Conservation (phyloP, 2,329 filamentous ascomycete genomes). For the Apiospora saccharicola region DNA sequence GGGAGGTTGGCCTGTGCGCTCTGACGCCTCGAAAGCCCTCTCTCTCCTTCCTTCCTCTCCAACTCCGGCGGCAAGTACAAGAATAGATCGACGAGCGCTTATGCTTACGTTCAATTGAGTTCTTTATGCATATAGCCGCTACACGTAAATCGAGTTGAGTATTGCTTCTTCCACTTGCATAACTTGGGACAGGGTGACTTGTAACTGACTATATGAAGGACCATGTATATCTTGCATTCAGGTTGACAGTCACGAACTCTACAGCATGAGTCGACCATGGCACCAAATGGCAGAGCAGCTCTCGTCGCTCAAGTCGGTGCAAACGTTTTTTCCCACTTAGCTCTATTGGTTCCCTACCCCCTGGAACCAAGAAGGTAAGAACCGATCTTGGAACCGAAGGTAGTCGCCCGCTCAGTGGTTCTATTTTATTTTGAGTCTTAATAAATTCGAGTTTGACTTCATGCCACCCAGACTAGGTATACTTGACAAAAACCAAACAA, state of each 20-base stretch:
- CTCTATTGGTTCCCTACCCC: background rate
- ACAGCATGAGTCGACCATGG: too few species aligned
- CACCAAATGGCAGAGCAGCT: background rate
- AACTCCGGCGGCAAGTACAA: background rate
- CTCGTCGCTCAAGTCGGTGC: background rate
- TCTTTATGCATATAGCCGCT: background rate
- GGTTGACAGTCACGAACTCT: background rate
- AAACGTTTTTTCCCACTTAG: background rate
- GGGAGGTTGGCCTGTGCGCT: conserved; percentile 3
- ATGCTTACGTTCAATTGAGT: too few species aligned
- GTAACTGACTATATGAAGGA: background rate
- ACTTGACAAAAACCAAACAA: background rate
- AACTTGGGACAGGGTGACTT: background rate
- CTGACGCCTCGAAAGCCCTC: conserved; percentile 15
- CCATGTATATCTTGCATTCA: background rate
- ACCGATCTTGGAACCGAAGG: background rate
- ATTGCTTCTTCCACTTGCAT: background rate
- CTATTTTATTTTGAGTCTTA: background rate
- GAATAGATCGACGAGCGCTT: background rate
- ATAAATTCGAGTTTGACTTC: background rate
- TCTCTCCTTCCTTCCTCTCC: background rate
- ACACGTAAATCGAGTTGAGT: background rate
- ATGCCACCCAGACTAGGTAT: background rate
- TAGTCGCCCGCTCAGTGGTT: background rate
- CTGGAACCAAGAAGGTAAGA: background rate